These are phyloP conservation scores for Aspergillus panamensis DNA, from an alignment of 495 filamentous ascomycete genomes.

Conservation along the genomic window DNA sequence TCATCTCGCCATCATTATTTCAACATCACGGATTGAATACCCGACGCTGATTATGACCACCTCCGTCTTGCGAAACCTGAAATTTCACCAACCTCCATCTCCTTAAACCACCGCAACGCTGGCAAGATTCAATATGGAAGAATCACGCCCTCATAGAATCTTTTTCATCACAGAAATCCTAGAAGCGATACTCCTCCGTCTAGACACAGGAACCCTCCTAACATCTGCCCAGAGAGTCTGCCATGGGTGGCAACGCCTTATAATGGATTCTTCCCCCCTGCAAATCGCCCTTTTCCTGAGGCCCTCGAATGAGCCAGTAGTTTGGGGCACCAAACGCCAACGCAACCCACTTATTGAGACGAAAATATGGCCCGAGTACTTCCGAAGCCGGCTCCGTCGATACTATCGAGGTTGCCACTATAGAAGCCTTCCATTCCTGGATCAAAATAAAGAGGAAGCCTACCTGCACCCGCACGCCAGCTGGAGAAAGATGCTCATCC, in stretches of 20 bases:
- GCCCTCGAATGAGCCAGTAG: neutral
- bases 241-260: slow-evolving; percentile 3
- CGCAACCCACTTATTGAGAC: neutral
- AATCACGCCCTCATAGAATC: neutral
- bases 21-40: too few species aligned
- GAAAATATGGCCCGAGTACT: neutral
- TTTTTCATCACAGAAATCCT: slow-evolving; percentile 14
- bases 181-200: slow-evolving; percentile 13
- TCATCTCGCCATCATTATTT: too few species aligned
- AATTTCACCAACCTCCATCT: neutral
- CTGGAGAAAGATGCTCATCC: slow-evolving; percentile 12
- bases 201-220: slow-evolving; percentile 10
- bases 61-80: too few species aligned
- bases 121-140: neutral
- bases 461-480: slow-evolving; percentile 12
- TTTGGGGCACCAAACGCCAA: neutral
- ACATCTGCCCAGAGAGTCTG: slow-evolving; percentile 18
- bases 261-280: neutral
- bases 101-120: neutral
- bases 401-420: neutral
- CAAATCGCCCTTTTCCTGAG: neutral
- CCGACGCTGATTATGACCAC: too few species aligned
- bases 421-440: neutral
- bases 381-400: slow-evolving; percentile 2
- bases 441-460: neutral